Base-by-base conservation (phyloP, 805 yeast species). In the Candida ipomoeae region DNA sequence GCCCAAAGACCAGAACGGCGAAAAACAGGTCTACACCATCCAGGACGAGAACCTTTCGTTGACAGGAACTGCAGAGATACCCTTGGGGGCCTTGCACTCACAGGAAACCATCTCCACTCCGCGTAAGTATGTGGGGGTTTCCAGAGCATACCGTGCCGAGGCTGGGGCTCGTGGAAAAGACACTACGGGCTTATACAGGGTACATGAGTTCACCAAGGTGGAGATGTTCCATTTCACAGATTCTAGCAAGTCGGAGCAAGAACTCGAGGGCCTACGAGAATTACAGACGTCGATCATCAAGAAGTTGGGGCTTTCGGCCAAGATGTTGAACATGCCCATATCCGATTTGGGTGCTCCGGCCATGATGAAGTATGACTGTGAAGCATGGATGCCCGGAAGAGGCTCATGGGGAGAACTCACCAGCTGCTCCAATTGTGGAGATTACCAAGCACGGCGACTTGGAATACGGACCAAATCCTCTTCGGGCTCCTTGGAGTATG, bases 341-440 rank as follows among this genome's bases (percentile, higher is more conserved):
- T 82, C 86, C 55, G 99, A 94, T 64, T 70, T 94, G 47, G 99
- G 99, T 0, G 85, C 96, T 0, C 96, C 99, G 1, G 98, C 98
- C 0, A 82, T 77, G 67, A 84, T 87, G 62, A 94, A 94, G 65
- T 89, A 83, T 63, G 99, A 94, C 60, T 88, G 91, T 50, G 99
- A 94, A 68, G 96, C 91, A 0, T 89, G 96, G 90, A 92, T 94
- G 98, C 98, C 98, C 0, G 97, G 98, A 2, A 80, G 97, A 59
- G 91, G 89, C 0, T 65, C 71, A 1, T 92, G 96, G 89, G 99
- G 99, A 3, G 99, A 94, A 64, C 75, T 94, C 32, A 83, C 96
- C 1, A 88, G 96, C 29, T 78, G 95, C 1, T 90, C 97, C 2
- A 92, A 91, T 63, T 94, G 99, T 66, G 80, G 89, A 3, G 97